Conservation (phyloP, 1,284 basidiomycete genomes). For the Austroboletus niveus region DNA sequence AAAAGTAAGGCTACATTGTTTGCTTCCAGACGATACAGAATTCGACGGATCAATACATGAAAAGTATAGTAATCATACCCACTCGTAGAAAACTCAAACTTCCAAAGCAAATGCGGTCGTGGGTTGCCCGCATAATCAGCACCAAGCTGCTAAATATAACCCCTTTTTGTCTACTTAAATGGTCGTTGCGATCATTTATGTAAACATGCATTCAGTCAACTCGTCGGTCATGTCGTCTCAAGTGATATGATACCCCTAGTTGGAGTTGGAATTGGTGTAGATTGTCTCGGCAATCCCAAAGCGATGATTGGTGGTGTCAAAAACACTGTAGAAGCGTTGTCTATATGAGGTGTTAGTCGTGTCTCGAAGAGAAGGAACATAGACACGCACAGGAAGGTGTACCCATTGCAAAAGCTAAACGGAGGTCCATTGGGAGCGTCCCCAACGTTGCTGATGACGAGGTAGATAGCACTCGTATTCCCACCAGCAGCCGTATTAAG, state of each 20-base stretch:
- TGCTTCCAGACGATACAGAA: too few relatives aligned
- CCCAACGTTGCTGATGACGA: constrained; percentile 41
- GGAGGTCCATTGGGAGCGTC: constrained; percentile 9
- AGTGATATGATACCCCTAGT: background rate
- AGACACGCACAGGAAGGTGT: constrained; percentile 32
- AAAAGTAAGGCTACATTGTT: too few relatives aligned
- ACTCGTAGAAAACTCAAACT: too few relatives aligned
- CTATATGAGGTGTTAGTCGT: constrained; percentile 11
- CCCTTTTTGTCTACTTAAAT: too few relatives aligned
- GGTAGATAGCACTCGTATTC: constrained; percentile 40
- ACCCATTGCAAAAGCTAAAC: constrained; percentile 35
- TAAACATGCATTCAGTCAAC: too few relatives aligned
- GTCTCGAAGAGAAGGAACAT: background rate
- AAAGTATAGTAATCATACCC: too few relatives aligned
- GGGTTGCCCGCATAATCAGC: too few relatives aligned
- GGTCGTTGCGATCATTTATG: too few relatives aligned
- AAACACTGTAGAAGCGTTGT: constrained; percentile 50
- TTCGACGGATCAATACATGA: too few relatives aligned
- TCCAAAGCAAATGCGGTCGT: too few relatives aligned
- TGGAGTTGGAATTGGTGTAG: background rate
- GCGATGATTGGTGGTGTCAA: constrained; percentile 35
- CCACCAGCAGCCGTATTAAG: constrained; percentile 45
- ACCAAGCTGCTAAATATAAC: too few relatives aligned
- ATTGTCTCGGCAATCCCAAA: background rate
- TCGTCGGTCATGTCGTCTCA: too few relatives aligned